phyloP scores from a whole-genome alignment of 768 basidiomycete species.

The Russula griseocarnosa region DNA sequence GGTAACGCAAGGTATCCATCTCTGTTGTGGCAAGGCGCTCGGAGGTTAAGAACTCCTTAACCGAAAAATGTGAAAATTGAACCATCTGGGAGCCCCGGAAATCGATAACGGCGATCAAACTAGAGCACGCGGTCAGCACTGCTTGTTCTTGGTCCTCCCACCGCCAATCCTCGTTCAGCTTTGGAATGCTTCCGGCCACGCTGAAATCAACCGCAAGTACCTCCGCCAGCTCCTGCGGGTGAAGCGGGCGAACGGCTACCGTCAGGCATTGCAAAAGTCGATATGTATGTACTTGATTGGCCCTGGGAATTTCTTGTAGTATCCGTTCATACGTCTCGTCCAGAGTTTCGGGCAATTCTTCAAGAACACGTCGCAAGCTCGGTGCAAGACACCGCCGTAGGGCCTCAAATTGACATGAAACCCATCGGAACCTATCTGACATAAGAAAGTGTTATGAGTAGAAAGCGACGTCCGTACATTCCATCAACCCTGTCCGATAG shows the following conservation, averaged over 20 bases:
- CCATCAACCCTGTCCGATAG: background rate
- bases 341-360: background rate
- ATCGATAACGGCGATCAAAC: background rate
- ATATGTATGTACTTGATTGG: background rate
- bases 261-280: background rate
- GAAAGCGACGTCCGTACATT: background rate
- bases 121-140: background rate
- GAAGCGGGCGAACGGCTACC: background rate
- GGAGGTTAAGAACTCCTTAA: constrained; percentile 2
- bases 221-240: background rate
- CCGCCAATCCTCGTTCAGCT: too few species aligned
- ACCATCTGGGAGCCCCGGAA: background rate
- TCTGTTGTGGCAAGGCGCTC: background rate
- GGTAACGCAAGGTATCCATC: background rate
- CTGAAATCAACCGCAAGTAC: background rate
- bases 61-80: background rate
- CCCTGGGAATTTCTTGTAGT: background rate
- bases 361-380: background rate
- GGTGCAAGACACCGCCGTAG: background rate
- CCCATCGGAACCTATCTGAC: too few species aligned
- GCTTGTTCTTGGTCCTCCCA: background rate
- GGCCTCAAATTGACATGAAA: background rate
- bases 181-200: background rate
- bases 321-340: background rate
- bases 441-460: background rate